Evolutionary conservation across 306 rosid species (phyloP), one percentile per base, ranked within the genome.

Genomic region (Cyclanthera cordifolia): DNA sequence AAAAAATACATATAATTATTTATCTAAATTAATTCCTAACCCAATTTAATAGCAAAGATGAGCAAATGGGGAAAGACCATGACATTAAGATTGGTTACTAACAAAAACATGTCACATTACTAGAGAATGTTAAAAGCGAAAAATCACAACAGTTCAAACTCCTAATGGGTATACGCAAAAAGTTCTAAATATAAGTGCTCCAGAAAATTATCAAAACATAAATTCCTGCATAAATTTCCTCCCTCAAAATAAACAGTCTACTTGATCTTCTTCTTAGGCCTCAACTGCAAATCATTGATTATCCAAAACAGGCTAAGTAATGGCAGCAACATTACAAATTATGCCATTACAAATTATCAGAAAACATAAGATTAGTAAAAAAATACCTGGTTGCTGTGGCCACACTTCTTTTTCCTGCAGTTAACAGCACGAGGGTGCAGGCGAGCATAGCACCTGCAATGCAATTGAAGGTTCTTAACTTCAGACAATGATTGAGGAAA

Each of bases 191-290:
- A 37, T n/a, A n/a, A n/a, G n/a, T n/a, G n/a, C n/a, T 58, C 59
- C 50, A 43, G 49, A 77, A 57, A 70, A 17, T 43, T 73, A 49
- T 64, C 75, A 75, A 15, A 78, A 63, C 65, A 78, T 51, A 73
- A 6, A 57, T 56, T 53, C 53, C 30, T 53, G 48, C 52, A 37
- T 23, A 13, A 73, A 12, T 30, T 41, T 76, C 54, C 13, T 54
- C 57, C 21, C 67, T 46, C 70, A 24, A 23, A 23, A 73, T 24
- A 32, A 76, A 56, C 58, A 55, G 69, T 81, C 74, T 92, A 92
- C 90, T 92, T 92, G 89, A 92, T 84, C 92, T 92, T 92, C 89
- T 91, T 91, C 95, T 92, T 92, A 63, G 97, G 97, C 96, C 97
- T 92, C 95, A 92, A 78, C 97, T 92, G 95, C 80, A 77, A 71